Base-by-base conservation (phyloP, 352 stramenopile species). In the Elongisporangium prolatum region DNA sequence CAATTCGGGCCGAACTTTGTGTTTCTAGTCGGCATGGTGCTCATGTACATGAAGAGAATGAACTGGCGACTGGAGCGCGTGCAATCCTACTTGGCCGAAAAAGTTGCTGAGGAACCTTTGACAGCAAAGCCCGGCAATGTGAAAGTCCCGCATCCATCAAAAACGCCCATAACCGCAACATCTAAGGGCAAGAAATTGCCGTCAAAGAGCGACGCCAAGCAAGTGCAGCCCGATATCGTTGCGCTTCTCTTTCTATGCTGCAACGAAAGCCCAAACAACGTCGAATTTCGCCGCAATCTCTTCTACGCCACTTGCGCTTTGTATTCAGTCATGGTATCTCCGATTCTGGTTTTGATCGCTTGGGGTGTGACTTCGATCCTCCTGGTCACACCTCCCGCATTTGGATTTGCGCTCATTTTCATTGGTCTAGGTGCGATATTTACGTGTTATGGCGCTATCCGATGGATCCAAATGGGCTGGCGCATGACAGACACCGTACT, bases 391-490 rank as follows among this genome's bases (percentile, higher is more conserved):
- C 86, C 86, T 0, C 81, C 86, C 1, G 77, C 76, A 3, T 84
- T 96, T 21, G 86, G 84, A 28, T 93, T 93, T 67, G 85, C 72
- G 0, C 56, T 96, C 10, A 67, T 96, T 44, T 93, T 96, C 54
- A 57, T 96, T 2, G 79, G 83, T 0, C 50, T 84, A n/a, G 69
- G 74, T 9, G 65, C 64, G 0, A 64, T 87, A 3, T 52, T 66
- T 20, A 70, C 69, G 8, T 50, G 59, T 24, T 93, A 89, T 49
- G 84, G 65, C 8, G 54, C 81, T 9, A 50, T 73, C 4, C 67
- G 84, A 5, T 96, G 86, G 86, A 59, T 74, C 3, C 72, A 67
- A 8, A 88, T 89, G 63, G 84, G 83, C 20, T 96, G 86, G 86
- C 80, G 86, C 48, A 92, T 94, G 86, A 92, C 82, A 3, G 65